phyloP scores from a whole-genome alignment of 148 eudicot species.

The Polygonum maritimum region DNA sequence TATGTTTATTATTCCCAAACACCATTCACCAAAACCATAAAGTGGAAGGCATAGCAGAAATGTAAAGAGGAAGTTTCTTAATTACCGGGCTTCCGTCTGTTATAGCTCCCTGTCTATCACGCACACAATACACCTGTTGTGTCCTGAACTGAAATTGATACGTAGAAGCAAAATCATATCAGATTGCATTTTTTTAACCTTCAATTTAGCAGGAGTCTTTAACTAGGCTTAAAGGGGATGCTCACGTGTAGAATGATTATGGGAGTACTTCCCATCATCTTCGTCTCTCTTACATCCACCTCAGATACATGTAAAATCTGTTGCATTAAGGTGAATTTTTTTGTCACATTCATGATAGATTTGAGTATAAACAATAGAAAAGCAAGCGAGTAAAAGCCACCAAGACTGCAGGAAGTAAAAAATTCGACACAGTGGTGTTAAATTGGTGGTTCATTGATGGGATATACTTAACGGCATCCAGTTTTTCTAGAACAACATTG shows the following conservation, averaged over 20 bases:
- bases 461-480: neutral
- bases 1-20: neutral
- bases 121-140: slow-evolving; percentile 79
- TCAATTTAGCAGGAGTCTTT: neutral
- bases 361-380: neutral
- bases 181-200: neutral
- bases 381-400: neutral
- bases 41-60: neutral
- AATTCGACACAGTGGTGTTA: neutral
- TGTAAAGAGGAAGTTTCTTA: neutral
- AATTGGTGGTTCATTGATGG: neutral
- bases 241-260: slow-evolving; percentile 64
- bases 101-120: slow-evolving; percentile 60
- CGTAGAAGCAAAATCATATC: neutral
- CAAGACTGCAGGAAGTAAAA: neutral
- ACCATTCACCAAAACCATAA: neutral
- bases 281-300: slow-evolving; percentile 74
- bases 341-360: neutral
- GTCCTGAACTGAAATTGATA: slow-evolving; percentile 71
- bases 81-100: slow-evolving; percentile 85
- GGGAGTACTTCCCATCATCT: slow-evolving; percentile 92
- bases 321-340: slow-evolving; percentile 11
- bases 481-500: neutral
- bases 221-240: neutral
- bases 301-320: slow-evolving; percentile 91